Base-by-base conservation (phyloP, 768 basidiomycete species). In the Boletus eberwhitei region DNA sequence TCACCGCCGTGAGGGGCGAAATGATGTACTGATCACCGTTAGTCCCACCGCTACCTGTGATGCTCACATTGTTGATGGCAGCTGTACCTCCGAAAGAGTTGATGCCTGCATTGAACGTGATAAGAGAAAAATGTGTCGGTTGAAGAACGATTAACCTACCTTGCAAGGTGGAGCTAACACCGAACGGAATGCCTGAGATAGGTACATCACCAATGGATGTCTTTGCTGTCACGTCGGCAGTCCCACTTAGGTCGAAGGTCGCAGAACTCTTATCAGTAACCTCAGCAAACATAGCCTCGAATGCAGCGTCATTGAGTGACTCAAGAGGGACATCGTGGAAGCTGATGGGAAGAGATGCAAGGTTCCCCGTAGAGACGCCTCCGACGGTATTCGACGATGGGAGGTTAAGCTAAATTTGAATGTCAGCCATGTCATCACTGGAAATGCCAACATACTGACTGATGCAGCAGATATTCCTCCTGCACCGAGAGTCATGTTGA, bases 361-460 rank as follows among this genome's bases (percentile, higher is more conserved):
- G 51, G 58, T 87, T 86, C 24, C 88, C 87, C 0, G 86, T 89
- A 22, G 87, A 88, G 2, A 87, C 79, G 1, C 85, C 84, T 41
- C 85, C 85, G 41, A 75, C 71, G 13, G 76, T 77, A 35, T 78
- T 59, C 29, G 71, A 69, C 51, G 67, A 72, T 6, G 86, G 84
- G 26, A 87, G 68, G 24, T 71, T 67, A 37, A 86, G 76, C 83
- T 84, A 60, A 21, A 48, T 40, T 44, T 14, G 9, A 12, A 19
- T 42, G 19, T 59, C 1, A 63, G 43, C 13, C 31, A 37, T 35
- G 11, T 48, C 21, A 42, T 37, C 8, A 12, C 29, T n/a, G 24
- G 9, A 21, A 47, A 34, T 17, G 29, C 22, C 46, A 42, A 35
- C 24, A 21, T 14, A 54, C 74, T 52, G 64, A 86, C 84, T 67